A percentile compares a stretch with the other conserved stretches of the same genome.
Evolutionary conservation across 352 stramenopile genomes (phyloP).

Genomic region (Phytopythium cucurbitacearum): DNA sequence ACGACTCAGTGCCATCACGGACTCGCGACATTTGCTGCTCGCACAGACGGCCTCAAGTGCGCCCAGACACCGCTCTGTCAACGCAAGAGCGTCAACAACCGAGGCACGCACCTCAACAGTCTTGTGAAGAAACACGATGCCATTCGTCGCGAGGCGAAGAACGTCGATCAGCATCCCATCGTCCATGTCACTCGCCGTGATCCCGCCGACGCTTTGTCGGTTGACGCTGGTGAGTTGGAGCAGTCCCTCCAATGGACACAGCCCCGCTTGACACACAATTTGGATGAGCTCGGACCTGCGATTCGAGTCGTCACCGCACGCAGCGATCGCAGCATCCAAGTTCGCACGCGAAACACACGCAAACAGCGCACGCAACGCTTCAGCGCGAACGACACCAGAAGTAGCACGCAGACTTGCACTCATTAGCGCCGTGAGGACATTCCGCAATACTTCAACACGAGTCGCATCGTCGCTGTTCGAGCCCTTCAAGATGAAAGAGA

Average conservation of each 20-base stretch:
- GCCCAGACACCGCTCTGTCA: conserved; percentile 33
- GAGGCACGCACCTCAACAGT: conserved; percentile 27
- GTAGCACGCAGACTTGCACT: conserved; percentile 29
- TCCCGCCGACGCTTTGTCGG: too few relatives aligned
- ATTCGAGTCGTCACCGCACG: conserved; percentile 5
- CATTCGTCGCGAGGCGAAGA: conserved; percentile 33
- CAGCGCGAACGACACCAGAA: conserved; percentile 21
- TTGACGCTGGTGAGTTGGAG: conserved; percentile 14
- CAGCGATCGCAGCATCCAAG: conserved; percentile 18
- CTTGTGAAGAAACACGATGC: conserved; percentile 49
- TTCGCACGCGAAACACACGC: conserved; percentile 34
- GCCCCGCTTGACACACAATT: conserved; percentile 26
- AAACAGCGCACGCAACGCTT: conserved; percentile 38
- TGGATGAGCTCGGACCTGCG: conserved; percentile 10
- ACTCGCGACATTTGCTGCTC: conserved; percentile 10
- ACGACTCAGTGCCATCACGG: conserved; percentile 28
- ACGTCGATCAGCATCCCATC: conserved; percentile 21
- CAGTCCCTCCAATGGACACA: conserved; percentile 39
- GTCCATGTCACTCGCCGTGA: too few relatives aligned
- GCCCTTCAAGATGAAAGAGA: conserved; percentile 11
- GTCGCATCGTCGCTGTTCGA: not conserved
- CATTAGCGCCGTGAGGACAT: conserved; percentile 26
- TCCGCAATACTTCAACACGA: conserved; percentile 5
- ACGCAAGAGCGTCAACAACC: conserved; percentile 27
- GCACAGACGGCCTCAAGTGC: conserved; percentile 11